These are phyloP conservation scores for Acacia crassicarpa DNA, from an alignment of 306 rosid species.

Conservation along the genomic window DNA sequence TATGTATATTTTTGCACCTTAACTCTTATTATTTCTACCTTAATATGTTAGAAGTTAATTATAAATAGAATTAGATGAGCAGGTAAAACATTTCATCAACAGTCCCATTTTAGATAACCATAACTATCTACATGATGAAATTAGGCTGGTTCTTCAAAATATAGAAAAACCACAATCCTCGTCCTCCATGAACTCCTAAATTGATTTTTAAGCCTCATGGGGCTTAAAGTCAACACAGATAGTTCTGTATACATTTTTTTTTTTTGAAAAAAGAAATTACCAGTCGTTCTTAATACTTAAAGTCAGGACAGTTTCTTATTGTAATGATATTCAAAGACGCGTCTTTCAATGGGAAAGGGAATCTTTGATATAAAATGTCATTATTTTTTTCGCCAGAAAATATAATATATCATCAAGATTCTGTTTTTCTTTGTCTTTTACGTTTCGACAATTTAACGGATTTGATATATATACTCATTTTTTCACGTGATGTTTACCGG, in stretches of 20 bases:
- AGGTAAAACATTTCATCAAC: too few species aligned
- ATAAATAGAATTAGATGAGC: too few species aligned
- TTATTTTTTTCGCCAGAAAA: neutral
- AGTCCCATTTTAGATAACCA: neutral
- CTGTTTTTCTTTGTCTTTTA: neutral
- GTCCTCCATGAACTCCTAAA: too few species aligned
- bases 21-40: too few species aligned
- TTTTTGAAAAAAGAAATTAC: neutral
- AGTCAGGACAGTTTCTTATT: neutral
- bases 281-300: neutral
- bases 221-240: neutral
- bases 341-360: neutral
- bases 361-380: neutral
- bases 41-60: too few species aligned
- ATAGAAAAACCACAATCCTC: neutral
- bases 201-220: neutral
- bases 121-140: neutral
- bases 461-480: neutral
- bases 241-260: neutral
- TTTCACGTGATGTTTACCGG: neutral
- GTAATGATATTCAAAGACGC: neutral
- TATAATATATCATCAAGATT: neutral
- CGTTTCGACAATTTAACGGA: neutral
- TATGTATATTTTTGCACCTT: too few species aligned
- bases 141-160: neutral